These are phyloP conservation scores for Saccharomycopsis sp. DNA, from an alignment of 805 yeast species.

Conservation along the genomic window DNA sequence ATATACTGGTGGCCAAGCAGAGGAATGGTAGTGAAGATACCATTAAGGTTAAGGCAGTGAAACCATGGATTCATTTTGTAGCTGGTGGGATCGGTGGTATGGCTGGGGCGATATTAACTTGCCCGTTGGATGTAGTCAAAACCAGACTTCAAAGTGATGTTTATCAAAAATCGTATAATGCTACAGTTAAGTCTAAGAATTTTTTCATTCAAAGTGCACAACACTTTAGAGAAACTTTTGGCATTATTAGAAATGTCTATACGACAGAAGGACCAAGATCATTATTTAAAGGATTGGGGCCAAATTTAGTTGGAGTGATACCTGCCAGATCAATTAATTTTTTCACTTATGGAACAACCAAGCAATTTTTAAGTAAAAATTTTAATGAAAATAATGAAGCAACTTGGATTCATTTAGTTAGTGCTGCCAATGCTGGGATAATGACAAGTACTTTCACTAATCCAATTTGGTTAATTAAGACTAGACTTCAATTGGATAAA, in stretches of 20 bases:
- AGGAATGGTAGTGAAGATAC: neutral
- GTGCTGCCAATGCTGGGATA: conserved; percentile 90
- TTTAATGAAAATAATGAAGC: conserved; percentile 73
- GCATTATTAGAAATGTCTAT: conserved; percentile 64
- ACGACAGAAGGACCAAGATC: conserved; percentile 76
- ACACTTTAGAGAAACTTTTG: conserved; percentile 79
- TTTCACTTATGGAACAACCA: conserved; percentile 93
- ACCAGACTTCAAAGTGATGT: conserved; percentile 91
- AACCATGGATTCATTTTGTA: conserved; percentile 73
- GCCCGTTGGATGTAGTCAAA: conserved; percentile 94
- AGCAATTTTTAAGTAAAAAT: conserved; percentile 58
- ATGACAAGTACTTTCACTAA: conserved; percentile 94
- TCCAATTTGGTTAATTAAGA: conserved; percentile 96
- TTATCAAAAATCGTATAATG: conserved; percentile 48
- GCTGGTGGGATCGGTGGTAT: conserved; percentile 95
- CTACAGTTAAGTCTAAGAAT: conserved; percentile 27
- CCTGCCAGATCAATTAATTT: conserved; percentile 97
- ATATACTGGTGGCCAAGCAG: neutral
- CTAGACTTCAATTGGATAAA: conserved; percentile 87
- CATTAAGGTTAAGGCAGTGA: conserved; percentile 27
- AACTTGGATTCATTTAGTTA: conserved; percentile 74
- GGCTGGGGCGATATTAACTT: conserved; percentile 92
- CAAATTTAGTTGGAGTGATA: conserved; percentile 93
- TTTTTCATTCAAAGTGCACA: conserved; percentile 42
- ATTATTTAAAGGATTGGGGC: conserved; percentile 90